phyloP scores from a whole-genome alignment of 1,284 basidiomycete species.

The Tylopilus sp. region DNA sequence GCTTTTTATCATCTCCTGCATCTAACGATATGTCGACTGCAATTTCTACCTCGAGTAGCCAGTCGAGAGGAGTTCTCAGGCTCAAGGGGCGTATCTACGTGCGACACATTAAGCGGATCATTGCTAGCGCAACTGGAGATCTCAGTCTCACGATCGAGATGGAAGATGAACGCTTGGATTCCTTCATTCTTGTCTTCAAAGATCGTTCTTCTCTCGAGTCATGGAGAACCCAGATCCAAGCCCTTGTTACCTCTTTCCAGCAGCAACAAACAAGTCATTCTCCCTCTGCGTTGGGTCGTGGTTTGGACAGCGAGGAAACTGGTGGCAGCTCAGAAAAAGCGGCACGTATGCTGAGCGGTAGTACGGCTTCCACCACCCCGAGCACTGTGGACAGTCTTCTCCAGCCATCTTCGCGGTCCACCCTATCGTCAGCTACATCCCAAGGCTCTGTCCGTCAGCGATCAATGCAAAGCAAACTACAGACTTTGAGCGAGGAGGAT shows the following conservation, averaged over 20 bases:
- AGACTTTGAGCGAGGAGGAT: slow-evolving; percentile 68
- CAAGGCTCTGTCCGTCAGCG: slow-evolving; percentile 51
- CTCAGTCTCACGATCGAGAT: slow-evolving; percentile 91
- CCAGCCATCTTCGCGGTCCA: slow-evolving; percentile 62
- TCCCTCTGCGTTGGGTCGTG: slow-evolving; percentile 36
- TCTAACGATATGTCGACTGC: slow-evolving; percentile 46
- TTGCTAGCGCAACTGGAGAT: slow-evolving; percentile 74
- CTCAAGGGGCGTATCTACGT: slow-evolving; percentile 95
- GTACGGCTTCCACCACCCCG: slow-evolving; percentile 58
- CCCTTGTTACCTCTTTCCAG: slow-evolving; percentile 67
- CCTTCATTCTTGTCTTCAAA: slow-evolving; percentile 92
- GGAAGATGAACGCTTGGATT: slow-evolving; percentile 90
- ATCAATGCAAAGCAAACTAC: slow-evolving; percentile 46
- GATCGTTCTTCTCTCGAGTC: slow-evolving; percentile 84
- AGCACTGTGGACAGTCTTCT: slow-evolving; percentile 71
- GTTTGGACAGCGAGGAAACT: slow-evolving; percentile 70
- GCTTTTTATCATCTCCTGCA: slow-evolving; percentile 61
- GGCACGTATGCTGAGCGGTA: slow-evolving; percentile 73
- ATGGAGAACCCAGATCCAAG: slow-evolving; percentile 80
- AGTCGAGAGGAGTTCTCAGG: slow-evolving; percentile 75
- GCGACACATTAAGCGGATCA: slow-evolving; percentile 84
- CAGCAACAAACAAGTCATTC: slow-evolving; percentile 34
- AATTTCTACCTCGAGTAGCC: slow-evolving; percentile 38
- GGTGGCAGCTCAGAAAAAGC: slow-evolving; percentile 64
- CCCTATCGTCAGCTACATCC: slow-evolving; percentile 65